Evolutionary conservation across 768 basidiomycete species (phyloP).

Genomic region (Tephrocybe rancida): DNA sequence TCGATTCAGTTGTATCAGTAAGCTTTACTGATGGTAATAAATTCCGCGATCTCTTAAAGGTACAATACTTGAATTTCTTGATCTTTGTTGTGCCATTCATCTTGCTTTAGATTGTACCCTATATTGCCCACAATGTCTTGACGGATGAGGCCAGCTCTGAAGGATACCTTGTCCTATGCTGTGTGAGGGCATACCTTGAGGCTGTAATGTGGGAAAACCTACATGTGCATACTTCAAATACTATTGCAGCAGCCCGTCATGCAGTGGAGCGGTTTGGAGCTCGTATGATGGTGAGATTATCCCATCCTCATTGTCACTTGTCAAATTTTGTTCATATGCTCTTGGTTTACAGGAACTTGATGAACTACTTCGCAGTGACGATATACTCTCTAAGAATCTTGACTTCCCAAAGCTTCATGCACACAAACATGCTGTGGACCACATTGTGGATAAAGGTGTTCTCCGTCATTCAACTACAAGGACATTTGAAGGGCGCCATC

Average conservation of each 20-base stretch:
- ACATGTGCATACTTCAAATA: neutral
- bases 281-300: no score
- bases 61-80: neutral
- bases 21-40: neutral
- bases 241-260: no score
- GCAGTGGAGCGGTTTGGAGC: no score
- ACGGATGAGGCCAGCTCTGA: neutral
- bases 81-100: neutral
- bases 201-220: conserved; percentile 1
- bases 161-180: neutral
- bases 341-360: no score
- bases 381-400: neutral
- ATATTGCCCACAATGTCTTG: neutral
- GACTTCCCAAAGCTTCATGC: conserved; percentile 37
- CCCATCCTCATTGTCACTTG: no score
- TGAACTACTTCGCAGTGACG: no score
- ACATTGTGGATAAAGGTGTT: conserved; percentile 34
- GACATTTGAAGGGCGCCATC: neutral
- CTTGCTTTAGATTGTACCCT: neutral
- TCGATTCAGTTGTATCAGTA: neutral
- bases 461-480: conserved; percentile 32
- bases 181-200: neutral
- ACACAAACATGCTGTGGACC: conserved; percentile 30
- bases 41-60: neutral
- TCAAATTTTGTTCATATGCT: no score